These are phyloP conservation scores for Singerocomus inundabilis DNA, from an alignment of 1,284 basidiomycete species.

Conservation along the genomic window DNA sequence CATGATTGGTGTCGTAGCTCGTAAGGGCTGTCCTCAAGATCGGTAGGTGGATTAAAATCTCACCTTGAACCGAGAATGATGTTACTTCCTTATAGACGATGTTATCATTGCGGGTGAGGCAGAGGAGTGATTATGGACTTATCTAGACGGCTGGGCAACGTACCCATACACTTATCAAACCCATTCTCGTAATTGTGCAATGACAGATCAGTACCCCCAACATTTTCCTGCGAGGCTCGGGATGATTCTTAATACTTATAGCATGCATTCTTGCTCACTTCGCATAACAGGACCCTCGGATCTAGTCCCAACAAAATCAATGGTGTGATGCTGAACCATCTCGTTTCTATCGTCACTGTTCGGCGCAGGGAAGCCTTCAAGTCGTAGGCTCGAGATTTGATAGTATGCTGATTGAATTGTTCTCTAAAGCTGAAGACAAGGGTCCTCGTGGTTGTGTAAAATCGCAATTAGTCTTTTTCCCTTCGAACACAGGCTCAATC, in stretches of 20 bases:
- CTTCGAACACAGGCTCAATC: neutral
- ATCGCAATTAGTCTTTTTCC: too few species aligned
- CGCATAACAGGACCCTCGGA: too few species aligned
- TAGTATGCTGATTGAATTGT: neutral
- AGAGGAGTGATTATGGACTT: slow-evolving; percentile 22
- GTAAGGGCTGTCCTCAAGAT: slow-evolving; percentile 37
- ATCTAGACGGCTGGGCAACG: slow-evolving; percentile 16
- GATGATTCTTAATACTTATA: too few species aligned
- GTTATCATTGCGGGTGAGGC: slow-evolving; percentile 34
- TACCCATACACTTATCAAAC: slow-evolving; percentile 19
- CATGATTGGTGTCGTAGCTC: slow-evolving; percentile 17
- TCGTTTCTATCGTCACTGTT: neutral
- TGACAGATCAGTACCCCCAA: neutral
- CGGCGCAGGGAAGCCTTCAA: neutral
- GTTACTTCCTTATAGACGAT: slow-evolving; percentile 23
- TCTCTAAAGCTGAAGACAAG: slow-evolving; percentile 3
- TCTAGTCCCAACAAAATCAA: too few species aligned
- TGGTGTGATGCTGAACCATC: neutral
- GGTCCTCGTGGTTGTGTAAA: neutral
- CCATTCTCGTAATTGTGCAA: slow-evolving; percentile 27
- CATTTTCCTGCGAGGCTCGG: neutral
- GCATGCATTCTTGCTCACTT: too few species aligned
- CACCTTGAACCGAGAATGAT: slow-evolving; percentile 1
- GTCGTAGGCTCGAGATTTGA: too few species aligned
- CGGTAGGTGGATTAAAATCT: slow-evolving; percentile 18